Conservation (phyloP, 768 basidiomycete species). For the Phaeotremella skinneri region DNA sequence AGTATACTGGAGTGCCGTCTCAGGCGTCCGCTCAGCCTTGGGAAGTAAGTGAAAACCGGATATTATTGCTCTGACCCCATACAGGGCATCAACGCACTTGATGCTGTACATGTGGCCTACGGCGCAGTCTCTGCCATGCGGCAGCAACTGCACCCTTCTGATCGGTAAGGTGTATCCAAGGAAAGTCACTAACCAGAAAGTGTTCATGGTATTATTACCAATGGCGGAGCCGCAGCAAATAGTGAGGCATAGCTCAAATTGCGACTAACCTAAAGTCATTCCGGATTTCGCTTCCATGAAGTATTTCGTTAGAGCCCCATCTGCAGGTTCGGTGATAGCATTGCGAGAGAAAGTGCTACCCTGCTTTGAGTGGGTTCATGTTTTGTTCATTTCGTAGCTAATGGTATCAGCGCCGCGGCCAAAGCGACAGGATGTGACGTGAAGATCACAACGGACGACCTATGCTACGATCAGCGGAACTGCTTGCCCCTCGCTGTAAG, state of each 20-base stretch:
- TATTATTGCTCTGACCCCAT: neutral
- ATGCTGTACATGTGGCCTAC: conserved; percentile 83
- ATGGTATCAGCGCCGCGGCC: conserved; percentile 27
- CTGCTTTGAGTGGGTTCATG: conserved; percentile 10
- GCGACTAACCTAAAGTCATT: conserved; percentile 46
- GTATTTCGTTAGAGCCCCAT: conserved; percentile 58
- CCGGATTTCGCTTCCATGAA: conserved; percentile 73
- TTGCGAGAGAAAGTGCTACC: conserved; percentile 9
- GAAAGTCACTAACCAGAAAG: conserved; percentile 4
- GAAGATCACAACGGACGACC: conserved; percentile 20
- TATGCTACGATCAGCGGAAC: conserved; percentile 22
- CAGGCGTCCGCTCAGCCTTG: conserved; percentile 29
- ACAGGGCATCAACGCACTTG: conserved; percentile 48
- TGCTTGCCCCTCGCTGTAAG: conserved; percentile 12
- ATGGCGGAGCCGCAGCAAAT: conserved; percentile 67
- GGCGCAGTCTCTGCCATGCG: conserved; percentile 72
- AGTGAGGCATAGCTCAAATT: conserved; percentile 29
- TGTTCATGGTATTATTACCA: conserved; percentile 72
- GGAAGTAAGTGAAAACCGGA: conserved; percentile 7
- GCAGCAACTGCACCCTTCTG: conserved; percentile 80
- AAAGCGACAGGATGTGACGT: conserved; percentile 29
- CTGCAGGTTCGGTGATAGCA: neutral
- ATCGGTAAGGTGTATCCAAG: conserved; percentile 53
- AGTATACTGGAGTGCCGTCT: conserved; percentile 29
- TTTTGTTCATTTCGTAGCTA: neutral